Base-by-base conservation (phyloP, 1,139 yeast species). In the Kodamaea fungicola region DNA sequence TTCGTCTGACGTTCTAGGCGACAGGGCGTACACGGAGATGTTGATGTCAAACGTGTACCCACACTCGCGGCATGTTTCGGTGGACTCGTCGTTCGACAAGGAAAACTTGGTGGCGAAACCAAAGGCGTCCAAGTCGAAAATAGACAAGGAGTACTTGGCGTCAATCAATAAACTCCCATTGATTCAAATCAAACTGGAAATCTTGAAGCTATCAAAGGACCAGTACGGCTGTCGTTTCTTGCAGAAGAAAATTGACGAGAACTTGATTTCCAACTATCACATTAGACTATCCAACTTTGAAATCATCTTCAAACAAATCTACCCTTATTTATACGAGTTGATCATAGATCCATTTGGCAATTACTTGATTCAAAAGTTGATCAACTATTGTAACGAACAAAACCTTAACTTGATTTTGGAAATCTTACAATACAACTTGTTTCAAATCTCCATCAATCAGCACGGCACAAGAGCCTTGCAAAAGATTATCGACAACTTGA, bases 391-490 rank as follows among this genome's bases (percentile, higher is more conserved):
- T 43, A 54, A 57, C 32, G 68, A 63, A 42, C 44, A 50, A 5
- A 64, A 68, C 43, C 57, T 71, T 41, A 61, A 65, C 45, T 54
- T 67, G 47, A 59, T 68, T 31, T 54, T 71, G 52, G 71, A 67
- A 42, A 59, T 60, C 31, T 60, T 71, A 36, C 69, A 62, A 44
- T 51, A 46, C 40, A 68, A 70, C 42, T 58, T 71, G 41, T 71
- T 67, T 43, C 74, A 68, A 49, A 69, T 71, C 35, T 66, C 74
- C 9, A 68, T 71, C 36, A 71, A 57, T 40, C 62, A 57, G 34
- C 76, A 71, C 42, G 76, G 76, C 6, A 71, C 76, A 1, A 57
- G 76, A 39, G 75, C 76, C 1, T 60, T 71, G 40, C 76, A 71
- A 44, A 69, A 67, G 48, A 45, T 71, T 39, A 69, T 71, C 41